Evolutionary conservation across 2,329 filamentous ascomycete species (phyloP).

Genomic region (Phoma sp.): DNA sequence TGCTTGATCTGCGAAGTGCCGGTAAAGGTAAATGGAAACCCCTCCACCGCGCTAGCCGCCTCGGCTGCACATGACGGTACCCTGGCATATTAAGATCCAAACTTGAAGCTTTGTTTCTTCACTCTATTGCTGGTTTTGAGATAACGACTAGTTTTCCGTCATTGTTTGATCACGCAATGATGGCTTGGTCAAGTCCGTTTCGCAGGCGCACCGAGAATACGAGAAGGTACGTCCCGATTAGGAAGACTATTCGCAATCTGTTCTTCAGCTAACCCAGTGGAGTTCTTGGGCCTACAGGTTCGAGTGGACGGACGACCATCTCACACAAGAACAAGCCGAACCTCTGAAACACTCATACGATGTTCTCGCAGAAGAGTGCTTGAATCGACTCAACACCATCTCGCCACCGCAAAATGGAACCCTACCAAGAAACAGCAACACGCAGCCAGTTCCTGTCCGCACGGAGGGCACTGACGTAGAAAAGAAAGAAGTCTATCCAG

Average conservation of each 20-base stretch:
- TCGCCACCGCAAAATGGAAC: slow-evolving; percentile 54
- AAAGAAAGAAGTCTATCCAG: slow-evolving; percentile 41
- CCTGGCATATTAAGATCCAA: background rate
- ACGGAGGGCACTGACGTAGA: slow-evolving; percentile 34
- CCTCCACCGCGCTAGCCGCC: slow-evolving; percentile 26
- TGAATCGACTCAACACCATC: slow-evolving; percentile 68
- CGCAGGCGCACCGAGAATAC: slow-evolving; percentile 52
- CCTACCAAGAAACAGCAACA: slow-evolving; percentile 48
- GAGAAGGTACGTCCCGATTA: slow-evolving; percentile 43
- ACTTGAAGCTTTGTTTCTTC: background rate
- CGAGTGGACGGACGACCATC: slow-evolving; percentile 70
- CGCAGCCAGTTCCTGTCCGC: slow-evolving; percentile 34
- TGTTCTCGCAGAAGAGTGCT: slow-evolving; percentile 68
- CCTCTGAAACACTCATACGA: slow-evolving; percentile 72
- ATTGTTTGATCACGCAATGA: slow-evolving; percentile 18
- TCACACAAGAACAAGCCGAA: slow-evolving; percentile 63
- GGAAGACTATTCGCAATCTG: slow-evolving; percentile 14
- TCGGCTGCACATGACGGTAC: slow-evolving; percentile 41
- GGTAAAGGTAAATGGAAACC: slow-evolving; percentile 22
- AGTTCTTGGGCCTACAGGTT: slow-evolving; percentile 71
- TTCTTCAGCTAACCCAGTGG: slow-evolving; percentile 18
- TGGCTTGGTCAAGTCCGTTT: slow-evolving; percentile 55
- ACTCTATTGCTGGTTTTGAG: background rate
- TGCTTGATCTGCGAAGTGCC: slow-evolving; percentile 6
- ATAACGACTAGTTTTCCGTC: background rate